Percentiles rank a stretch among this genome's conserved stretches.
These are phyloP conservation scores for Lagenidium sp. DNA, from an alignment of 352 stramenopile species.

Conservation along the genomic window DNA sequence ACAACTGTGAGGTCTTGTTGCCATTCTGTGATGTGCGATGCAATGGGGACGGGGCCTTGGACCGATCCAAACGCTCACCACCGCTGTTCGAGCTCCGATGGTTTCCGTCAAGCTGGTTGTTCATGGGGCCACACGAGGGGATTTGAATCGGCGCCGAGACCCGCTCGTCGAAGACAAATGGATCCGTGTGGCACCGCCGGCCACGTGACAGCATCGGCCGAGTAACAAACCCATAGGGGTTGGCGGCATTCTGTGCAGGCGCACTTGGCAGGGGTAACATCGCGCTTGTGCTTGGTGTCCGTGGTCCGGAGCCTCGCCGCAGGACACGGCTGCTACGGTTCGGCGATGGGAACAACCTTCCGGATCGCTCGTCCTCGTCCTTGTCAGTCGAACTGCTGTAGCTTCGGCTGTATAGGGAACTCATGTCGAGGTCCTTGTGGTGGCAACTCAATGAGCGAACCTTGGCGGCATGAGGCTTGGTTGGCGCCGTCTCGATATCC, in stretches of 20 bases:
- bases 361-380: slow-evolving; percentile 12
- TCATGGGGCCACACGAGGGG: slow-evolving; percentile 13
- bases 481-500: slow-evolving; percentile 18
- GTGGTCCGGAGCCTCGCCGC: too few relatives aligned
- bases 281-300: not conserved
- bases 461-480: slow-evolving; percentile 6
- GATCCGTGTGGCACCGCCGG: slow-evolving; percentile 23
- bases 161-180: slow-evolving; percentile 22
- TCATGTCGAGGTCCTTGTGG: slow-evolving; percentile 7
- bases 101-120: slow-evolving; percentile 6
- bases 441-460: too few relatives aligned
- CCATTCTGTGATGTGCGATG: slow-evolving; percentile 2
- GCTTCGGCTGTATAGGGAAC: slow-evolving; percentile 13
- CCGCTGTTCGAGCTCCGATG: not conserved
- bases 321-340: too few relatives aligned
- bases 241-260: slow-evolving; percentile 6
- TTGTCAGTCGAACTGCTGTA: slow-evolving; percentile 18
- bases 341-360: too few relatives aligned
- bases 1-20: slow-evolving; percentile 18
- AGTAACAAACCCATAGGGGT: slow-evolving; percentile 18
- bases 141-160: slow-evolving; percentile 62
- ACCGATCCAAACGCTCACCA: not conserved
- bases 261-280: not conserved
- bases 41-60: not conserved
- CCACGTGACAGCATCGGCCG: slow-evolving; percentile 13